Base-by-base conservation (phyloP, 2,329 filamentous ascomycete species). In the Neurospora sp. region DNA sequence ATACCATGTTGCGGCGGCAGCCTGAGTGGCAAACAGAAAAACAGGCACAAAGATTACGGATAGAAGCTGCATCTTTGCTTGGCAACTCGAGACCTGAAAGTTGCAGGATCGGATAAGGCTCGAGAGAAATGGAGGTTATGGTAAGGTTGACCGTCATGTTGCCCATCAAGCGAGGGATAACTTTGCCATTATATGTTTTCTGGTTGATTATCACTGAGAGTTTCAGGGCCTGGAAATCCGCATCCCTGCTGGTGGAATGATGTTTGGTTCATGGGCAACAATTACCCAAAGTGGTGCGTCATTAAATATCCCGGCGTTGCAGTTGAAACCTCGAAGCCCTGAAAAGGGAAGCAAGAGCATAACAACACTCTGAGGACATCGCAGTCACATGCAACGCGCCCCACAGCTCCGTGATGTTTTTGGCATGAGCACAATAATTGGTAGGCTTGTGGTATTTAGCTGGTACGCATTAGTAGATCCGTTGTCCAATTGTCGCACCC, bases 1-100 rank as follows among this genome's bases (percentile, higher is more conserved):
- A 46, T 79, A 78, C 77, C 77, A 79, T 28, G 77, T 73, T 28
- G 73, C 76, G 6, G 78, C 78, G 12, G 74, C 74, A 15, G 76
- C 74, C n/a, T 74, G 76, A 8, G 74, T 72, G 66, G 74, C 71
- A 28, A 78, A 70, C 57, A 77, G 62, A 39, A 75, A 72, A 38
- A 75, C 52, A 12, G 77, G 68, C 4, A 69, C 4, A 66, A 66
- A 6, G 4, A 41, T 19, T 15, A 66, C 15, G 17, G 33, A 1
- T 28, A 52, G 46, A 52, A 52, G 19, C 19, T 52, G 46, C 46
- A 52, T 52, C 19, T 52, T 52, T 8, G 11, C 46, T 15, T 52
- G 23, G 8, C 0, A 6, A 52, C 23, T 52, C 11, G 11, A 52
- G 23, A 15, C 19, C 46, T 15, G 11, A 23, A 52, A 19, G 46